Conservation (phyloP, 2,329 filamentous ascomycete genomes). For the Fusarium subtropicale region DNA sequence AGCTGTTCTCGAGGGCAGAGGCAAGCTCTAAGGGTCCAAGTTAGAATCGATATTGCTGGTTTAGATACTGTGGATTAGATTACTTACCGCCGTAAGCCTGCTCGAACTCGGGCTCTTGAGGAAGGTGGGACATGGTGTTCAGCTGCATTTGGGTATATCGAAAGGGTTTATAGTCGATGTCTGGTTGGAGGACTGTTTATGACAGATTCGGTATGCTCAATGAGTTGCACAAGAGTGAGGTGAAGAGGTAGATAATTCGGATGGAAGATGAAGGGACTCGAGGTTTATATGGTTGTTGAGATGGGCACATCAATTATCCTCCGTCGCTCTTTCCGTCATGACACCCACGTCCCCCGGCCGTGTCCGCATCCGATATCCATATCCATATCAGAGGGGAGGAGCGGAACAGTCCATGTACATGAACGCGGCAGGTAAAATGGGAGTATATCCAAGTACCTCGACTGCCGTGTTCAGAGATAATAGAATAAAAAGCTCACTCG, state of each 20-base stretch:
- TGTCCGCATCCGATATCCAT: conserved; percentile 25
- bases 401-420: neutral
- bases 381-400: conserved; percentile 4
- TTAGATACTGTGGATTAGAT: conserved; percentile 19
- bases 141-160: conserved; percentile 36
- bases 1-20: conserved; percentile 93
- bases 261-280: conserved; percentile 23
- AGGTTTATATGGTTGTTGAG: conserved; percentile 40
- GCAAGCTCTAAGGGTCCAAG: conserved; percentile 76
- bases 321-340: conserved; percentile 32
- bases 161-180: conserved; percentile 15
- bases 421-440: conserved; percentile 11
- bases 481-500: conserved; percentile 30
- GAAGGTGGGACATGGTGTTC: conserved; percentile 81
- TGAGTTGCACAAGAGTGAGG: conserved; percentile 9
- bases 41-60: conserved; percentile 16
- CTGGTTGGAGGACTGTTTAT: conserved; percentile 6
- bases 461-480: conserved; percentile 25
- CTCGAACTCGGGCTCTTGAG: conserved; percentile 95
- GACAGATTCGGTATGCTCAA: conserved; percentile 19
- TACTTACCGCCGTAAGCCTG: conserved; percentile 92
- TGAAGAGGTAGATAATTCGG: conserved; percentile 2
- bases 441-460: conserved; percentile 19
- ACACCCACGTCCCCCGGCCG: conserved; percentile 20
- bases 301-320: conserved; percentile 1